A percentile compares a stretch with the other conserved stretches of the same genome.
Evolutionary conservation across 306 rosid species (phyloP).

Genomic region (Argentina anserina): DNA sequence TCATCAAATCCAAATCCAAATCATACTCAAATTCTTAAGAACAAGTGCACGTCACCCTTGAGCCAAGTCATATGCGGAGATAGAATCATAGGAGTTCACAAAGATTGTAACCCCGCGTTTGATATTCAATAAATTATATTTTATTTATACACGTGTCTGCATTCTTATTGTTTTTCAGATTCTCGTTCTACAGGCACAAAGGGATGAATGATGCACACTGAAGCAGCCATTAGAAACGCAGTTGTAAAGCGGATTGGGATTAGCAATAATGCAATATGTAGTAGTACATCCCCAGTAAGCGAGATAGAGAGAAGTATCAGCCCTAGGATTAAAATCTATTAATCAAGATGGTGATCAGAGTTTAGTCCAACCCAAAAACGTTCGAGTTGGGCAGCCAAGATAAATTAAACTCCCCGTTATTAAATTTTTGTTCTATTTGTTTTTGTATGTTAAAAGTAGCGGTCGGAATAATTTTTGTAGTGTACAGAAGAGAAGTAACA

Average conservation of each 20-base stretch:
- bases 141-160: too few species aligned
- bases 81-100: too few species aligned
- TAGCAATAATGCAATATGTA: constrained; percentile 50
- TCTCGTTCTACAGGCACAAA: too few species aligned
- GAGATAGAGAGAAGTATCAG: too few species aligned
- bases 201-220: constrained; percentile 54
- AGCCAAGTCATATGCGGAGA: too few species aligned
- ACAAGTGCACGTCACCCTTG: too few species aligned
- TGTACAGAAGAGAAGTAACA: constrained; percentile 37
- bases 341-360: not conserved
- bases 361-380: constrained; percentile 8
- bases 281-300: too few species aligned
- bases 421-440: constrained; percentile 12
- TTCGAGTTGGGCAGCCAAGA: constrained; percentile 1
- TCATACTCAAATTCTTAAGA: too few species aligned
- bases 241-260: constrained; percentile 56
- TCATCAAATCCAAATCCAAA: too few species aligned
- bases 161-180: too few species aligned
- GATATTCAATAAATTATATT: too few species aligned
- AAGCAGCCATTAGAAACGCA: constrained; percentile 53
- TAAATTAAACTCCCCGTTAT: constrained; percentile 23
- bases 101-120: too few species aligned
- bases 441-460: constrained; percentile 19
- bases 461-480: constrained; percentile 40
- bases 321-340: constrained; percentile 11